A percentile compares a stretch with the other conserved stretches of the same genome.
phyloP scores from a whole-genome alignment of 1,284 basidiomycete species.

The Thelephora terrestris region DNA sequence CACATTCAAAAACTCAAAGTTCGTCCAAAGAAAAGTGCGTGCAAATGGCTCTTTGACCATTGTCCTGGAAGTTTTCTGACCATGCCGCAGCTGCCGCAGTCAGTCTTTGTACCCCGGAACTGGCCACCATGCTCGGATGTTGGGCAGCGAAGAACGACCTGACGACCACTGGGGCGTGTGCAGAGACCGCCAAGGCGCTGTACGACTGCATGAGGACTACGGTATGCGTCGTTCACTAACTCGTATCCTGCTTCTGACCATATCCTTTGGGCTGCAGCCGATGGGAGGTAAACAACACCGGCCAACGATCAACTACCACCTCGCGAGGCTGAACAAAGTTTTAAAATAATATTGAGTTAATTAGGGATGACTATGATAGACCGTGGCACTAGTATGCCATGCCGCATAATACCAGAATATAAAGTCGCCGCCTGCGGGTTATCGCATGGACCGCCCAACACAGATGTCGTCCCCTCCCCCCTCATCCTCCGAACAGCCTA shows the following conservation, averaged over 20 bases:
- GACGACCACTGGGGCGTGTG: constrained; percentile 52
- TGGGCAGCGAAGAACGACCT: constrained; percentile 82
- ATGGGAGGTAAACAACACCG: constrained; percentile 51
- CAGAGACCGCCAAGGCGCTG: constrained; percentile 53
- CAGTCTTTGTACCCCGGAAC: constrained; percentile 65
- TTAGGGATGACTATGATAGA: no score
- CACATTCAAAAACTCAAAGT: constrained; percentile 77
- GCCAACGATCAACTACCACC: constrained; percentile 79
- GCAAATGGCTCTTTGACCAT: constrained; percentile 5
- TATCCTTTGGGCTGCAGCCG: constrained; percentile 33
- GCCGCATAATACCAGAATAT: no score
- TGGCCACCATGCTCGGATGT: constrained; percentile 80
- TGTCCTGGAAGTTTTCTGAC: constrained; percentile 1
- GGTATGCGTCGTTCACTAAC: constrained; percentile 37
- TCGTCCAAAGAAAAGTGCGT: constrained; percentile 63
- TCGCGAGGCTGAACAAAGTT: constrained; percentile 65
- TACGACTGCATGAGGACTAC: constrained; percentile 83
- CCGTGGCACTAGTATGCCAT: no score
- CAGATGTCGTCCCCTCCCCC: no score
- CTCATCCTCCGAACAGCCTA: no score
- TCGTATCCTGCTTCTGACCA: not conserved
- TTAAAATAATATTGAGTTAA: constrained; percentile 36
- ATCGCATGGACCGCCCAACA: no score
- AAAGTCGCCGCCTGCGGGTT: no score
- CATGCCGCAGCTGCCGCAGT: constrained; percentile 33